phyloP scores from a whole-genome alignment of 495 filamentous ascomycete species.

The Talaromyces nanjingensis region DNA sequence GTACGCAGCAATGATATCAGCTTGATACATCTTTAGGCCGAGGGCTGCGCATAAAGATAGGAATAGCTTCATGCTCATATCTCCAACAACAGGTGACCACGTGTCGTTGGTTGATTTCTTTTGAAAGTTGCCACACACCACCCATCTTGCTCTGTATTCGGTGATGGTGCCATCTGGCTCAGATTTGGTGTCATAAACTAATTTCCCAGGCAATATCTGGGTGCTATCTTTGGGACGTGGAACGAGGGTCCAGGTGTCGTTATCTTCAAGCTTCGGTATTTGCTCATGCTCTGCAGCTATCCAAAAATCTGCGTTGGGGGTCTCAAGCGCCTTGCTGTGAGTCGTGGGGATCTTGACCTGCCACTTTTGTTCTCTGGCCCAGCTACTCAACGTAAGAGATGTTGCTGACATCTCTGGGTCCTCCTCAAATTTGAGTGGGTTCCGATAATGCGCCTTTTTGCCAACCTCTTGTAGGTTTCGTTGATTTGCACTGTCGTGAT shows the following conservation, averaged over 20 bases:
- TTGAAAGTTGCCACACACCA: conserved; percentile 7
- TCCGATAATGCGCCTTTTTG: too few relatives aligned
- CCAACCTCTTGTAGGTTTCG: too few relatives aligned
- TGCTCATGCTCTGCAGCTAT: background rate
- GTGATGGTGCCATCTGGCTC: background rate
- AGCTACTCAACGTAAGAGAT: too few relatives aligned
- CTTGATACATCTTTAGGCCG: background rate
- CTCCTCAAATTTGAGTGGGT: too few relatives aligned
- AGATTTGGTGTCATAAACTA: conserved; percentile 2
- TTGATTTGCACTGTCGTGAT: too few relatives aligned
- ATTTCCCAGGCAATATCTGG: conserved; percentile 4
- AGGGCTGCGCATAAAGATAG: background rate
- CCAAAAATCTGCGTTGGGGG: background rate
- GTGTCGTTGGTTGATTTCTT: background rate
- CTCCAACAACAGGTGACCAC: background rate
- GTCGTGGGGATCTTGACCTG: background rate
- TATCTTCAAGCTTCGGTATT: background rate
- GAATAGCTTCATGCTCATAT: background rate
- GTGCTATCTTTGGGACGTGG: background rate
- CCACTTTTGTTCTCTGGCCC: background rate
- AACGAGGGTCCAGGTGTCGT: conserved; percentile 1
- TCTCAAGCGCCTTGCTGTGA: background rate
- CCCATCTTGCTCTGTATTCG: conserved; percentile 7
- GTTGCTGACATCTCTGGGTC: too few relatives aligned
- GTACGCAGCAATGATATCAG: background rate